Evolutionary conservation across 2,329 filamentous ascomycete species (phyloP).

Genomic region (Ilyonectria robusta): DNA sequence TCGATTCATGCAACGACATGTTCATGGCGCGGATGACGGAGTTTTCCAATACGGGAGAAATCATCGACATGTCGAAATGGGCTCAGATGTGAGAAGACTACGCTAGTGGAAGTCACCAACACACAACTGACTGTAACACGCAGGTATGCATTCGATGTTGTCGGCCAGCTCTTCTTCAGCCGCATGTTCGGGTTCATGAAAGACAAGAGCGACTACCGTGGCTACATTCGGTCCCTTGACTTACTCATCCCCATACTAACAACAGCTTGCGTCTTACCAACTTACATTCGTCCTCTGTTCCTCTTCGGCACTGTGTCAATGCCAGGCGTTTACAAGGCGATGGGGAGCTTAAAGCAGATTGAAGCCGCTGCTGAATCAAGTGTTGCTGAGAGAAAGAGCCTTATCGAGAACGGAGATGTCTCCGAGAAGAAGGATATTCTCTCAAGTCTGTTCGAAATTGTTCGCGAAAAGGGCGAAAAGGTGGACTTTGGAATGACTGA

Average conservation of each 20-base stretch:
- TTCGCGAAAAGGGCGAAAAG: background rate
- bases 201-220: constrained; percentile 10
- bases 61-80: constrained; percentile 18
- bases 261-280: background rate
- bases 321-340: background rate
- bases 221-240: constrained; percentile 19
- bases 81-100: constrained; percentile 4
- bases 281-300: background rate
- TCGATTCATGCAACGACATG: constrained; percentile 15
- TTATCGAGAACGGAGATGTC: background rate
- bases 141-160: constrained; percentile 27
- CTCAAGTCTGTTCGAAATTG: constrained; percentile 1
- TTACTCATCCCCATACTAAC: background rate
- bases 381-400: background rate
- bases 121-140: background rate
- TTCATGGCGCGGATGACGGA: constrained; percentile 12
- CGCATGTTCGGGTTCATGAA: constrained; percentile 27
- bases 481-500: constrained; percentile 4
- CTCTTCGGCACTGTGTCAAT: background rate
- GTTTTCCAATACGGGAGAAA: constrained; percentile 6
- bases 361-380: background rate
- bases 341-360: background rate
- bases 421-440: constrained; percentile 5
- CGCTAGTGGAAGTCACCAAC: too few relatives aligned
- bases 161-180: constrained; percentile 27